These are phyloP conservation scores for Trichocladium uniseriatum DNA, from an alignment of 495 filamentous ascomycete species.

Conservation along the genomic window DNA sequence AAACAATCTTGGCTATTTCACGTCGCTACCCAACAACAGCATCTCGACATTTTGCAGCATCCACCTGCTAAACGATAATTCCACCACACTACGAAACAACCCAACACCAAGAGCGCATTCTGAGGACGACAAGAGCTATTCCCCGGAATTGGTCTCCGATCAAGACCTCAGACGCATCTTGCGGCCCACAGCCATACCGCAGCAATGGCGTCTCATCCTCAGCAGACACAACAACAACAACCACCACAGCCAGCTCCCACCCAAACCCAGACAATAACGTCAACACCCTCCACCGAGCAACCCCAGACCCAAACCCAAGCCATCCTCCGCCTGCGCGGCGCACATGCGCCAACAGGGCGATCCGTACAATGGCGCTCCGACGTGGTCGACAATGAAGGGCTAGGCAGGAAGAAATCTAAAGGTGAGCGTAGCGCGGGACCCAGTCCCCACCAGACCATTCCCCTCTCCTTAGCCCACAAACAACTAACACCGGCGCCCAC, in stretches of 20 bases:
- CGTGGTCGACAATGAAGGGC: conserved; percentile 92
- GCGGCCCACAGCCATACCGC: not conserved
- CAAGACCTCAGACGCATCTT: no score
- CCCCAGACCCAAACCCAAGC: conserved; percentile 24
- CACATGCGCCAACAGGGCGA: conserved; percentile 29
- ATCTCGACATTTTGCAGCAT: no score
- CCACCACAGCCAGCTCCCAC: conserved; percentile 11
- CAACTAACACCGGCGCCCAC: conserved; percentile 1
- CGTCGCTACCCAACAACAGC: no score
- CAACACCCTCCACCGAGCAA: conserved; percentile 1
- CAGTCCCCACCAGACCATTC: no score
- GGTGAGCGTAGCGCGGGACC: conserved; percentile 37
- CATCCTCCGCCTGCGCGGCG: conserved; percentile 40
- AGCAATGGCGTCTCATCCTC: conserved; percentile 17
- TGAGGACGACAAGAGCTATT: no score
- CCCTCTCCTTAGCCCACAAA: not conserved
- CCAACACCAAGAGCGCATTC: no score
- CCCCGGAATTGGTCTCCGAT: no score
- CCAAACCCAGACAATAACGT: conserved; percentile 15
- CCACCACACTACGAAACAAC: no score
- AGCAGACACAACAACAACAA: conserved; percentile 9
- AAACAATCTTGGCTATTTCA: no score
- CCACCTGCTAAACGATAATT: no score
- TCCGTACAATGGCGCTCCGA: conserved; percentile 85
- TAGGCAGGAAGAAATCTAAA: conserved; percentile 91